These are phyloP conservation scores for Immersiporthe knoxdaviesiana DNA, from an alignment of 2,329 filamentous ascomycete genomes.

Conservation along the genomic window DNA sequence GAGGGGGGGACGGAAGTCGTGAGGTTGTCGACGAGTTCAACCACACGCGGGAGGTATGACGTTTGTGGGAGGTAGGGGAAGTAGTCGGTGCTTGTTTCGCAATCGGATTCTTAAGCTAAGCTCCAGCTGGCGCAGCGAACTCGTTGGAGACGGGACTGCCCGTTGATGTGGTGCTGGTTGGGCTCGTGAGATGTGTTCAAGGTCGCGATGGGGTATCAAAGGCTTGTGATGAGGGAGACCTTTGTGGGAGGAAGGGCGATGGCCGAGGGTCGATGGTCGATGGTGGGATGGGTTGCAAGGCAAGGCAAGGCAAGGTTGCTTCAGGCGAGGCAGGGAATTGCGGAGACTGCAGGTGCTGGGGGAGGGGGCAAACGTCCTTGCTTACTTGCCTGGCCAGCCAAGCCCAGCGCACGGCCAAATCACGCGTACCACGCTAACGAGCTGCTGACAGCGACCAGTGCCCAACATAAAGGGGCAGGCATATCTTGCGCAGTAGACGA, in stretches of 20 bases:
- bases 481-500: background rate
- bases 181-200: slow-evolving; percentile 19
- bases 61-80: slow-evolving; percentile 22
- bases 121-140: slow-evolving; percentile 21
- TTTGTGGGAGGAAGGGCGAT: slow-evolving; percentile 4
- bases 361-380: background rate
- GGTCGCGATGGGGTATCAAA: slow-evolving; percentile 29
- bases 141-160: slow-evolving; percentile 9
- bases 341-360: slow-evolving; percentile 5
- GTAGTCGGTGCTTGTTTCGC: slow-evolving; percentile 26
- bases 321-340: slow-evolving; percentile 16
- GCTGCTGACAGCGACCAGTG: background rate
- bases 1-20: slow-evolving; percentile 16
- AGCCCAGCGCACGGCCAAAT: slow-evolving; percentile 1
- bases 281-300: slow-evolving; percentile 27
- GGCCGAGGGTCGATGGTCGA: slow-evolving; percentile 1
- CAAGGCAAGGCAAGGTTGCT: slow-evolving; percentile 26
- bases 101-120: slow-evolving; percentile 17
- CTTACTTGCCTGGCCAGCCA: slow-evolving; percentile 4
- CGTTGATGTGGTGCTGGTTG: slow-evolving; percentile 9
- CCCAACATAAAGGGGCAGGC: background rate
- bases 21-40: slow-evolving; percentile 30
- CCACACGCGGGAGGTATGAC: slow-evolving; percentile 26
- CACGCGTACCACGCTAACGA: slow-evolving; percentile 6
- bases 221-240: slow-evolving; percentile 22